Percentiles rank a stretch among this genome's conserved stretches.
Evolutionary conservation across 208 protist genomes (phyloP).

Genomic region (Trypanosomatidae sp.): DNA sequence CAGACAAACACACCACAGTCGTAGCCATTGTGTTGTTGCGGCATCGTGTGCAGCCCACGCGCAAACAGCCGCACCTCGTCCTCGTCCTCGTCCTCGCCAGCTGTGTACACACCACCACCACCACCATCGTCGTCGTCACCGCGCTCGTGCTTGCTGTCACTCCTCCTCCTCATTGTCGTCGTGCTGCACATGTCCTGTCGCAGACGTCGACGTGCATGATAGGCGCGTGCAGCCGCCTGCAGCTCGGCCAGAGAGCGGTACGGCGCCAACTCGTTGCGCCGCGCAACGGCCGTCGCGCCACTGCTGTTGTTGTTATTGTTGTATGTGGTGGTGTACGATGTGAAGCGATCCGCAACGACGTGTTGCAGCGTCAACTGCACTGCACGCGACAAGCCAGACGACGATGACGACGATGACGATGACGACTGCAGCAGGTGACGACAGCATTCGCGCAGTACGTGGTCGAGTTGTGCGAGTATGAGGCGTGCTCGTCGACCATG

Average conservation of each 20-base stretch:
- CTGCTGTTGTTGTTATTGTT: too few relatives aligned
- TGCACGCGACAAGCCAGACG: too few relatives aligned
- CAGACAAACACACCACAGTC: conserved; percentile 85
- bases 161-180: background rate
- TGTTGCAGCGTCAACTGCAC: too few relatives aligned
- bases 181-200: background rate
- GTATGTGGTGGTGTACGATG: too few relatives aligned
- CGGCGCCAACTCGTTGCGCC: too few relatives aligned
- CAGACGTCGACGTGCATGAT: too few relatives aligned
- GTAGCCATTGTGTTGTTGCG: conserved; percentile 54
- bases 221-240: too few relatives aligned
- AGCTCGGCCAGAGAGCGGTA: too few relatives aligned
- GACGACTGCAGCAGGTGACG: conserved; percentile 15
- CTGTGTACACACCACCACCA: conserved; percentile 1
- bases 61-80: conserved; percentile 19
- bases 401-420: too few relatives aligned
- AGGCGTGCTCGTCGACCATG: background rate
- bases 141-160: background rate
- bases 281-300: too few relatives aligned
- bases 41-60: conserved; percentile 18
- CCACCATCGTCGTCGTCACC: background rate
- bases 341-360: too few relatives aligned
- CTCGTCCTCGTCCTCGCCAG: conserved; percentile 6
- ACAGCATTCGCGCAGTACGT: conserved; percentile 21
- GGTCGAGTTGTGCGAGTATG: conserved; percentile 20